Conservation (phyloP, 2,329 filamentous ascomycete species). For the Penicillium sp. region DNA sequence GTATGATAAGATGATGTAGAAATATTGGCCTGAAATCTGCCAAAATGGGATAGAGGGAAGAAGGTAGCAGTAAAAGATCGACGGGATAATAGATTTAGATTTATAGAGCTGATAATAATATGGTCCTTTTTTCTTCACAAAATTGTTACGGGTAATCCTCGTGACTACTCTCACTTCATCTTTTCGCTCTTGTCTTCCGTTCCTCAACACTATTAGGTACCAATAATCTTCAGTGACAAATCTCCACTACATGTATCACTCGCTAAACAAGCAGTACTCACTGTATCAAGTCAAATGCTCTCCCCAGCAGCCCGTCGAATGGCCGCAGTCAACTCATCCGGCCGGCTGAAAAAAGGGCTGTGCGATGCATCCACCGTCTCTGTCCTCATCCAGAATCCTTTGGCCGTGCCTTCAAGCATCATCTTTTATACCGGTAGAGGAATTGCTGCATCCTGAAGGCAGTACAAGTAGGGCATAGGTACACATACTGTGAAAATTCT, state of each 20-base stretch:
- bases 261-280: background rate
- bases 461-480: constrained; percentile 11
- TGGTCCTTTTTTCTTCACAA: too few relatives aligned
- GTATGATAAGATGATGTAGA: too few relatives aligned
- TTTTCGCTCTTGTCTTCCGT: too few relatives aligned
- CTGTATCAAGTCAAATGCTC: background rate
- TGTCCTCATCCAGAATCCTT: background rate
- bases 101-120: too few relatives aligned
- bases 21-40: too few relatives aligned
- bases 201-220: too few relatives aligned
- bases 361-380: background rate
- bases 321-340: background rate
- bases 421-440: background rate
- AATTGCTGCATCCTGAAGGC: constrained; percentile 3
- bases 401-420: constrained; percentile 3
- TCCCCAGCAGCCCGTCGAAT: background rate
- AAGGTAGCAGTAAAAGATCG: too few relatives aligned
- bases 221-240: background rate
- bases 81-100: too few relatives aligned
- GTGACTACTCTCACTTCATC: too few relatives aligned
- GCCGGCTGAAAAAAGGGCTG: background rate
- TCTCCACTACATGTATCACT: background rate
- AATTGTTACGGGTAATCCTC: too few relatives aligned
- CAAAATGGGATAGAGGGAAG: too few relatives aligned
- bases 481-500: constrained; percentile 1